A percentile compares a stretch with the other conserved stretches of the same genome.
Conservation (phyloP, 805 yeast species). For the Wickerhamomyces pijperi region DNA sequence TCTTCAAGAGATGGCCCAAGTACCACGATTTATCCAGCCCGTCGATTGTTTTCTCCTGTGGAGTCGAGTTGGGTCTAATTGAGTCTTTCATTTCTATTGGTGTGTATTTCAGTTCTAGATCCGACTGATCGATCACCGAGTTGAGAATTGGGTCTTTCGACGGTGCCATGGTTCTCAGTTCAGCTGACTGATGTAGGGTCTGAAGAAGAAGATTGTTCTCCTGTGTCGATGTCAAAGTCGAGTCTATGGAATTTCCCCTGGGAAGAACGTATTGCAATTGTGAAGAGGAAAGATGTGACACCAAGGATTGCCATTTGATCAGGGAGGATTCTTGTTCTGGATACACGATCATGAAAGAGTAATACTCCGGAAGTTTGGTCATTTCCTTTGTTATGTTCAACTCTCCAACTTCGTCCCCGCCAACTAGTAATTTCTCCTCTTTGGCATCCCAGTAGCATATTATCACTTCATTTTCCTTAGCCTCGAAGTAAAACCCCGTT, state of each 20-base stretch:
- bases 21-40: constrained; percentile 56
- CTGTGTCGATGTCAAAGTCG: constrained; percentile 38
- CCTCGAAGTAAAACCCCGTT: constrained; percentile 27
- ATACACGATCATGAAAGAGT: constrained; percentile 29
- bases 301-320: constrained; percentile 16
- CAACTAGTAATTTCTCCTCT: constrained; percentile 20
- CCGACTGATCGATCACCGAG: constrained; percentile 21
- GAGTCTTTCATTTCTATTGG: constrained; percentile 30
- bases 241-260: constrained; percentile 18
- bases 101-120: constrained; percentile 30
- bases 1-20: constrained; percentile 23
- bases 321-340: constrained; percentile 20
- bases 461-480: constrained; percentile 24
- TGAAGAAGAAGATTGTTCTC: constrained; percentile 32
- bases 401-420: constrained; percentile 20
- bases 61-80: constrained; percentile 24
- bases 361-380: constrained; percentile 20
- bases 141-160: constrained; percentile 22
- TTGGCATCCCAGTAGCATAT: constrained; percentile 26
- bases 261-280: constrained; percentile 21
- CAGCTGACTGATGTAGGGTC: constrained; percentile 23
- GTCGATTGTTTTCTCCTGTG: constrained; percentile 35
- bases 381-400: constrained; percentile 19
- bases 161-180: constrained; percentile 13
- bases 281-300: constrained; percentile 14